These are phyloP conservation scores for Marasmius oreades DNA, from an alignment of 1,284 basidiomycete genomes.

Conservation along the genomic window DNA sequence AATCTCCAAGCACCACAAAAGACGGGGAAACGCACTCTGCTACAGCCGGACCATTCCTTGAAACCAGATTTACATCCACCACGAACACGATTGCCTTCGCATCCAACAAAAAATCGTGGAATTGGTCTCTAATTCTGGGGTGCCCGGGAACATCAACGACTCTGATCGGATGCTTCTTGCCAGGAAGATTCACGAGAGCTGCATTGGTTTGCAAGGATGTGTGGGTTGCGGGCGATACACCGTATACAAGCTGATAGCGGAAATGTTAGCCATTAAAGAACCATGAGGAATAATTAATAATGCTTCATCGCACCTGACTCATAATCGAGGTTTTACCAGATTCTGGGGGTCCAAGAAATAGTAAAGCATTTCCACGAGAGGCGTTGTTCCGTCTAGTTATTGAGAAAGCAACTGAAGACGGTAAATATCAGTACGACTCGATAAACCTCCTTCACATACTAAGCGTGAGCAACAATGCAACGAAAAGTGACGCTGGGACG, in stretches of 20 bases:
- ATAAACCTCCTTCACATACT: constrained; percentile 9
- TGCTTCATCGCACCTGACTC: constrained; percentile 30
- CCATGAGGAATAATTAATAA: constrained; percentile 6
- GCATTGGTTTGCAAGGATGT: constrained; percentile 72
- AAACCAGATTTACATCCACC: constrained; percentile 71
- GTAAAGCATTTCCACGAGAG: constrained; percentile 50
- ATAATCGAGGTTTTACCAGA: constrained; percentile 73
- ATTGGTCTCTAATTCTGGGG: constrained; percentile 69
- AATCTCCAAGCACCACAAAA: too few species aligned
- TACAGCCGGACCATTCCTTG: constrained; percentile 65
- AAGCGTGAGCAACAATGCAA: constrained; percentile 10
- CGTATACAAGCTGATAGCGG: constrained; percentile 61
- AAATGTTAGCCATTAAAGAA: not conserved
- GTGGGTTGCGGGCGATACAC: constrained; percentile 60
- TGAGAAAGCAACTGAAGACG: constrained; percentile 28
- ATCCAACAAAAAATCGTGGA: constrained; percentile 55
- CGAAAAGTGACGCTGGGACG: constrained; percentile 12
- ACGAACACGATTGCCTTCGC: constrained; percentile 70
- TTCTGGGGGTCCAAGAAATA: constrained; percentile 68
- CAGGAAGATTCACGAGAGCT: constrained; percentile 40
- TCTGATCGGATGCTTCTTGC: constrained; percentile 39
- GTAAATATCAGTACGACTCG: not conserved
- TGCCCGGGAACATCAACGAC: constrained; percentile 77
- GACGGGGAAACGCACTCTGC: constrained; percentile 62
- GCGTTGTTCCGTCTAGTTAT: constrained; percentile 41